Base-by-base conservation (phyloP, 345 rosid genomes). In the Raphanus raphanistrum region DNA sequence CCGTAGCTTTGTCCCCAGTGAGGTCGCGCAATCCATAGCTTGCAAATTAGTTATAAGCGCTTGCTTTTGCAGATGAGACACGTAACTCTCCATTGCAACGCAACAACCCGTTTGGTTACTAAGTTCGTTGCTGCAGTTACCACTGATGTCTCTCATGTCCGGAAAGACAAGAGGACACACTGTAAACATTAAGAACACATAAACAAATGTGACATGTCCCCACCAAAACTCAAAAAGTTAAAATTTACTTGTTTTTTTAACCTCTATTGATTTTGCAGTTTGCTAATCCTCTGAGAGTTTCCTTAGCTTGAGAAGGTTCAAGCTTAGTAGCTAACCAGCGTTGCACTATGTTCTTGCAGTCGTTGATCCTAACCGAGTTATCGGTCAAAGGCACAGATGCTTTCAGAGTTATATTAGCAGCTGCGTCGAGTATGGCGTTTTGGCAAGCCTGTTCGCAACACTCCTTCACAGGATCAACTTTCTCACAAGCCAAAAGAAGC, bases 101-200 rank as follows among this genome's bases (percentile, higher is more conserved):
- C 99, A 95, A 82, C 99, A 92, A 36, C 81, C 90, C 17, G 90
- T 82, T 29, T 73, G 83, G 74, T 90, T 86, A 78, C 77, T 86
- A 79, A 84, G 74, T 62, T 76, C 89, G 29, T 85, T 75, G 41
- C 87, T 84, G 33, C 98, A 92, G 76, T 86, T 87, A 80, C 85
- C 86, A 1, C 84, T 86, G 36, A 95, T 85, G 75, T 86, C 87
- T 80, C 76, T 86, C 88, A 84, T 91, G 79, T 84, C 80, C 0
- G 98, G 97, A 69, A 92, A 90, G 64, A 88, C 86, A 77, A 95
- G 88, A 72, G 99, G 99, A 82, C 98, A 95, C 63, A 87, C 99
- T 95, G 88, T 21, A 21, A 21, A 81, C 82, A 70, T 28, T 28
- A 59, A 58, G 57, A 48, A 58, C 38, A 72, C 54, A 66, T 4